Conservation (phyloP, 805 yeast genomes). For the Monosporozyma solicola region DNA sequence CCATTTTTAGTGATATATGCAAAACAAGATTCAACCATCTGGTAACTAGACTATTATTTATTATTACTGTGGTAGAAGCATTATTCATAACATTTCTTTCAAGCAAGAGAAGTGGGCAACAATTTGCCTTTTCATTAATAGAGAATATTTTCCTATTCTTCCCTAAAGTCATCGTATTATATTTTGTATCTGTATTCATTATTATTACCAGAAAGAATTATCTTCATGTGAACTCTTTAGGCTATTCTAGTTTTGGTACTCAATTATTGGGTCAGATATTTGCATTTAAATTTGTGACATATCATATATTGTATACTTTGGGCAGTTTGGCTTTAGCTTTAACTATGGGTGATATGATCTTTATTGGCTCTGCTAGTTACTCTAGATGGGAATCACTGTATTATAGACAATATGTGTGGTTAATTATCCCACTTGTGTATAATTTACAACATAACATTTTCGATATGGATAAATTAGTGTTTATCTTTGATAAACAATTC, state of each 20-base stretch:
- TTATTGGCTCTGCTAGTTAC: constrained; percentile 8
- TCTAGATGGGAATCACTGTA: not conserved
- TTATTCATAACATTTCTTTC: constrained; percentile 18
- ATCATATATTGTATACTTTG: constrained; percentile 13
- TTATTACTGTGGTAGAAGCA: constrained; percentile 23
- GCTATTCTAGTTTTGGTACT: constrained; percentile 20
- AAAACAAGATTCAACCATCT: constrained; percentile 34
- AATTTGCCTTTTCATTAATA: constrained; percentile 13
- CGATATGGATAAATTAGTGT: constrained; percentile 46
- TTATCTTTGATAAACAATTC: constrained; percentile 34
- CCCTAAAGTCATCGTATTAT: constrained; percentile 22
- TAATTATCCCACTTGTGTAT: constrained; percentile 37
- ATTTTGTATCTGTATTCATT: constrained; percentile 27
- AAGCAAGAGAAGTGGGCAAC: constrained; percentile 5
- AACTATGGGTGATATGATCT: constrained; percentile 17
- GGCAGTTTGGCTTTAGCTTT: constrained; percentile 18
- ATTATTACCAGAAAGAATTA: constrained; percentile 34
- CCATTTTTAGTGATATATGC: constrained; percentile 34
- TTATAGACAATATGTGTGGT: constrained; percentile 26
- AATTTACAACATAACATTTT: constrained; percentile 42
- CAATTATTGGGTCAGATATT: constrained; percentile 23
- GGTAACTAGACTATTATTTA: constrained; percentile 29
- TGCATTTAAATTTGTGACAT: constrained; percentile 25
- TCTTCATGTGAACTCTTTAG: constrained; percentile 31
- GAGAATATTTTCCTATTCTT: constrained; percentile 21